Evolutionary conservation across 306 rosid genomes (phyloP).

Genomic region (Mimosa bimucronata): DNA sequence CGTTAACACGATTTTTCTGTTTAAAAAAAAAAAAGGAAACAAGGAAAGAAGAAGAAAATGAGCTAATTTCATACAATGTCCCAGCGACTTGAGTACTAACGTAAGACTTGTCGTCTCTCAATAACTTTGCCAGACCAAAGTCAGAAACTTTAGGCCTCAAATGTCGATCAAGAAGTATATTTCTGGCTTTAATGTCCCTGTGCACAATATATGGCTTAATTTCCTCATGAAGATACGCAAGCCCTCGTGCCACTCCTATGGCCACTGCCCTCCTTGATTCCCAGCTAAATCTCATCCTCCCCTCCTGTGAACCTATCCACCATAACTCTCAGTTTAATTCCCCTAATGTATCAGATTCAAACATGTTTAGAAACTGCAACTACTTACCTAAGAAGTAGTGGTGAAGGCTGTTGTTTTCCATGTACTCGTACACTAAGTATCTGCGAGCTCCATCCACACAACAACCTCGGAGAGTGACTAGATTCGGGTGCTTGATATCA

Average conservation of each 20-base stretch:
- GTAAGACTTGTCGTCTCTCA: conserved; percentile 67
- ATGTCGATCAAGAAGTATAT: conserved; percentile 76
- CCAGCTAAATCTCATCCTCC: conserved; percentile 72
- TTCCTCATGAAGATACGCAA: conserved; percentile 78
- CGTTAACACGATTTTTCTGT: too few relatives aligned
- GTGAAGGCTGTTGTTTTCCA: conserved; percentile 86
- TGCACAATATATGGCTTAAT: conserved; percentile 77
- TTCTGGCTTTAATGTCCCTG: conserved; percentile 84
- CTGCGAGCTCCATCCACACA: conserved; percentile 78
- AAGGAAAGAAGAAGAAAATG: neutral
- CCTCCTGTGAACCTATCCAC: conserved; percentile 60
- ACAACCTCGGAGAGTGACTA: conserved; percentile 75
- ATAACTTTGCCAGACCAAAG: conserved; percentile 78
- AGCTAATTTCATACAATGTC: conserved; percentile 67
- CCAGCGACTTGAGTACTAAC: conserved; percentile 93
- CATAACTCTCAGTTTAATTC: conserved; percentile 23
- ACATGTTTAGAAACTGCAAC: too few relatives aligned
- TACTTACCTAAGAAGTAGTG: conserved; percentile 63
- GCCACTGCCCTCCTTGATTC: conserved; percentile 58
- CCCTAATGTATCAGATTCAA: too few relatives aligned
- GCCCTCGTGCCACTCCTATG: conserved; percentile 76
- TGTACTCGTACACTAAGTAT: conserved; percentile 84
- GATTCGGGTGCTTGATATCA: conserved; percentile 72
- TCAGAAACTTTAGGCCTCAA: conserved; percentile 77
- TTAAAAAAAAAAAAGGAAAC: neutral